Base-by-base conservation (phyloP, 2,329 filamentous ascomycete species). In the Phialocephala sp. region DNA sequence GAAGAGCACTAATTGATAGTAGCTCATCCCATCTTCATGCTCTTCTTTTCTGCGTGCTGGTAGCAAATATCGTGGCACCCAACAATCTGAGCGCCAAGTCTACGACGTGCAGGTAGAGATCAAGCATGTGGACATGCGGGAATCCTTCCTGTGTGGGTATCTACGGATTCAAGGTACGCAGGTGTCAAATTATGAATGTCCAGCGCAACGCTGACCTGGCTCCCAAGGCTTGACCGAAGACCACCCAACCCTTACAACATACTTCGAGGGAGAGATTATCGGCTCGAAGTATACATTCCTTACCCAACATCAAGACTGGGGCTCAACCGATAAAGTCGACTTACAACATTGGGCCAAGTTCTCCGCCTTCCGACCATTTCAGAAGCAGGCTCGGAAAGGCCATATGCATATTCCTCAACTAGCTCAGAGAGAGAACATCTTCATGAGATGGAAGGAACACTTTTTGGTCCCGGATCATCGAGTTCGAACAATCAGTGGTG, bases 391-490 rank as follows among this genome's bases (percentile, higher is more conserved):
- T 39, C 82, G 82, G 55, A 88, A 85, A 72, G 85, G 86, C 18
- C 32, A 85, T 85, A 71, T 87, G 85, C 72, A 86, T 82, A 68
- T 85, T 81, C 81, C 89, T 81, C 90, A 96, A 72, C 87, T 90
- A 72, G 86, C 88, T 57, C 91, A 96, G 76, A 85, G 89, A 69
- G 94, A 97, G 72, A 89, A 96, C 77, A 89, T 99, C 37, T 99
- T 97, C 76, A 99, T 99, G 95, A 89, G 95, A 67, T 99, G 95
- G 95, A 99, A 99, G 79, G 95, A 99, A 76, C 93, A 97, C 74
- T 99, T 99, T 74, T 83, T 99, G 0, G 95, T 99, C 0, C 95
- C 95, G 1, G 94, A 99, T 75, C 95, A 99, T 77, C 87, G 92
- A 18, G 93, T 98, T 22, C 87, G 90, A 67, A 96, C 92, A 12